Conservation (phyloP, 169 alveolate species). For the Plasmodium vivax region DNA sequence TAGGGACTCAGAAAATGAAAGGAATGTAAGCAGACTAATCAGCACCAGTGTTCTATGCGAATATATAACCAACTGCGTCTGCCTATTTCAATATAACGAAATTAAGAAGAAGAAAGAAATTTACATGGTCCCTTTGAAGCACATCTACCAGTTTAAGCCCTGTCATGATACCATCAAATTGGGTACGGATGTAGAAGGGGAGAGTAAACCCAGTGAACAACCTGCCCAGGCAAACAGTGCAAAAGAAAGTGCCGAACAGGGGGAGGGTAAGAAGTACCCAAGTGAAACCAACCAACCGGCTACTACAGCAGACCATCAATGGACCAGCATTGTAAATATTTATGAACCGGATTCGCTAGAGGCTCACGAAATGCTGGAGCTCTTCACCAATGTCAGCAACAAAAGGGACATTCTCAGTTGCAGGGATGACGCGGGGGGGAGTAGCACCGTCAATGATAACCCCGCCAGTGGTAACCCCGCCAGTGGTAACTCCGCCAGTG, state of each 20-base stretch:
- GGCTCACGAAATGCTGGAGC: conserved; percentile 41
- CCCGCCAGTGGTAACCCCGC: neutral
- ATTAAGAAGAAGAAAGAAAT: conserved; percentile 68
- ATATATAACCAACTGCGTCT: conserved; percentile 60
- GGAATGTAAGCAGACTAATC: conserved; percentile 59
- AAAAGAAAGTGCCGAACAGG: neutral
- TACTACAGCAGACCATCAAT: neutral
- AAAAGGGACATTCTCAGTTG: neutral
- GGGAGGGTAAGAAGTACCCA: neutral
- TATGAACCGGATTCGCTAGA: conserved; percentile 71
- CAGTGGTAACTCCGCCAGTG: neutral
- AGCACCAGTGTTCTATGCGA: conserved; percentile 75
- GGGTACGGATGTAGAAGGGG: neutral
- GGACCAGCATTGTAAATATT: conserved; percentile 64
- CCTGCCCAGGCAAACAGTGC: neutral
- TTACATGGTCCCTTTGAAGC: conserved; percentile 64
- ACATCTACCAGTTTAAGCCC: conserved; percentile 73
- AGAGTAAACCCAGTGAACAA: neutral
- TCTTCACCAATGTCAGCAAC: conserved; percentile 21
- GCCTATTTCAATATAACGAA: conserved; percentile 72
- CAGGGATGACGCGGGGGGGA: neutral
- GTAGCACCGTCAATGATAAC: too few relatives aligned
- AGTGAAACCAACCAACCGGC: neutral
- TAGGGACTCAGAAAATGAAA: conserved; percentile 26
- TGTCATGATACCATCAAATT: conserved; percentile 33